Evolutionary conservation across 345 rosid species (phyloP), one percentile per base, ranked within the genome.

Genomic region (Xanthoceras sorbifolium): DNA sequence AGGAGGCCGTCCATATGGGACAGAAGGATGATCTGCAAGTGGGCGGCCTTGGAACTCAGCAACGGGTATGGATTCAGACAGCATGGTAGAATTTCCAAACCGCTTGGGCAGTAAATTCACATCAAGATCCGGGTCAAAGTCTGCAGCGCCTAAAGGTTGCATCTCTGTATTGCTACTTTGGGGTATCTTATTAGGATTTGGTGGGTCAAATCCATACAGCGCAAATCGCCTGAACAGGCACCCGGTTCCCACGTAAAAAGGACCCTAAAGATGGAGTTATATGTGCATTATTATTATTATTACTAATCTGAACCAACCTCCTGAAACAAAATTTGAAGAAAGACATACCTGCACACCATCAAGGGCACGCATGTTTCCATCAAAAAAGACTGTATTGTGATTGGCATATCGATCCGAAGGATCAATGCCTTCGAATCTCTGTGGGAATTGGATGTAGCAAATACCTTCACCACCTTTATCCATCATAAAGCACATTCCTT

Each of bases 401-500:
- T 93, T 96, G 10, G 99, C 99, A 69, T 96, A 96, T 80, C 98
- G 84, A 77, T 96, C 97, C 60, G 97, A 91, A 75, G 97, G 98
- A 83, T 96, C 99, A 5, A 96, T 93, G 83, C 99, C 98, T 86
- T 96, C 99, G 32, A 96, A 93, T 85, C 98, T 84, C 75, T 96
- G 97, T 6, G 97, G 99, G 86, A 92, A 96, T 42, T 96, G 98
- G 80, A 96, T 93, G 84, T 92, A 92, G 80, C 98, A 93, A 40
- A 96, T 92, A 67, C 80, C 82, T 80, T 96, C 99, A 0, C 99
- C 99, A 0, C 94, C 97, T 78, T 90, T 78, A 54, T 96, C 99
- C 99, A 96, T 88, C 99, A 96, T 91, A 72, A 96, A 93, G 75
- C 98, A 93, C 97, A 96, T 93, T 57, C 99, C 99, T 84, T 96